A percentile compares a stretch with the other conserved stretches of the same genome.
These are phyloP conservation scores for Komagataella pseudopastoris DNA, from an alignment of 805 yeast species.

Conservation along the genomic window DNA sequence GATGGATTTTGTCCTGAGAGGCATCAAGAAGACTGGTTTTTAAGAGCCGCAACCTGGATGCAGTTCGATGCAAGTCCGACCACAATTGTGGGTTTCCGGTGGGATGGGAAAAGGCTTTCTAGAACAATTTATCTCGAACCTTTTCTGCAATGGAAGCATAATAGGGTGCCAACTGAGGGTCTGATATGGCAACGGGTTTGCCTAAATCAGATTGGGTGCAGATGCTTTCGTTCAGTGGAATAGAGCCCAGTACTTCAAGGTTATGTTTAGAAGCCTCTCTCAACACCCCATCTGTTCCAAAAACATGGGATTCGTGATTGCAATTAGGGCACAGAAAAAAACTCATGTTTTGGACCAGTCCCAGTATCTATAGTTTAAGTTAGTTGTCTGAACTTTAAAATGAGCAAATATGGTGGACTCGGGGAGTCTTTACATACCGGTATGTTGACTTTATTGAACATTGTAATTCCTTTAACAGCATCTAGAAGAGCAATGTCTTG, in stretches of 20 bases:
- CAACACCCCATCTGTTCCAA: slow-evolving; percentile 54
- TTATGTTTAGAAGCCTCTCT: slow-evolving; percentile 30
- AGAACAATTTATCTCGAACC: neutral
- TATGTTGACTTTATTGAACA: slow-evolving; percentile 60
- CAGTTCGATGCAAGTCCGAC: neutral
- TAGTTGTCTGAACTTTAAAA: neutral
- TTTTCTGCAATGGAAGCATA: neutral
- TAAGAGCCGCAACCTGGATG: neutral
- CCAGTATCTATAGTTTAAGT: slow-evolving; percentile 26
- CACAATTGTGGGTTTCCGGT: neutral
- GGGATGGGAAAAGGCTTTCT: neutral
- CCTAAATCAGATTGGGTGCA: slow-evolving; percentile 54
- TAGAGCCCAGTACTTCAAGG: slow-evolving; percentile 43
- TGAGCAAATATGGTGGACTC: neutral
- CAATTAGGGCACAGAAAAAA: slow-evolving; percentile 67
- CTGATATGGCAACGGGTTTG: slow-evolving; percentile 37
- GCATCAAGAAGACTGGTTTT: neutral
- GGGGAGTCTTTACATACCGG: slow-evolving; percentile 22
- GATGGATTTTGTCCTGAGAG: neutral
- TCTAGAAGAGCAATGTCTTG: slow-evolving; percentile 77
- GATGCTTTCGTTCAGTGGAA: slow-evolving; percentile 53
- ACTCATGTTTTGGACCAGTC: slow-evolving; percentile 78
- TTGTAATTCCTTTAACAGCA: slow-evolving; percentile 65
- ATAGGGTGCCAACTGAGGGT: neutral
- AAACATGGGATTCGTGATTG: slow-evolving; percentile 55